Evolutionary conservation across 2,329 filamentous ascomycete genomes (phyloP), one percentile per base, ranked within the genome.

Genomic region (Xylariales sp.): DNA sequence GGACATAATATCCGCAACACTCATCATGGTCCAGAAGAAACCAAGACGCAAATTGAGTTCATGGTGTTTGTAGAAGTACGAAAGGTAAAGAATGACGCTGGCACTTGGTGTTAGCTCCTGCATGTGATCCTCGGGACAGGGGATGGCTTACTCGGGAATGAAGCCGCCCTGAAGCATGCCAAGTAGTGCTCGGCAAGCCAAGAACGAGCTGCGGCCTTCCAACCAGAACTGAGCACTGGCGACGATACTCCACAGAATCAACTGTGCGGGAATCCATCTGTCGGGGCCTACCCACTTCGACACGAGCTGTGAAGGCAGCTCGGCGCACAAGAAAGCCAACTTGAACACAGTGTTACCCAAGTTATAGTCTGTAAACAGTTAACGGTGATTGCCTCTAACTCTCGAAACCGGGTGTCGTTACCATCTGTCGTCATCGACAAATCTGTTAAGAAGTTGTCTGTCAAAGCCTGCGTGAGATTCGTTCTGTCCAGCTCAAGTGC

Each of bases 271-370:
- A 22, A 64, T 63, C 54, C 52, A 54, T 37, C 46, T 37, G 29
- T 53, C 49, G 14, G 51, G 52, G 2, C 52, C 52, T 43, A 43
- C 38, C 40, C 50, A 52, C 39, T 52, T 53, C 14, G 50, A 52
- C 8, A 55, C 44, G 22, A 55, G 32, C 37, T 55, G 52, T 8
- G 52, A 55, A 7, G 52, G 52, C 2, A 55, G 47, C 16, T 50
- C 51, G 5, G 51, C 48, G 21, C 46, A 49, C 4, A 55, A 56
- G 47, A 79, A 79, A 0, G 66, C 66, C 3, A 74, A 50, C 5
- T 67, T 66, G 45, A 76, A 78, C 31, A 78, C 66, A 0, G 71
- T 74, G 52, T 77, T 66, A 24, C 75, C 75, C 6, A 69, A 56
- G 49, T 77, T 78, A 50, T 69, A 73, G 33, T 69, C 62, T 68